A percentile compares a stretch with the other conserved stretches of the same genome.
Evolutionary conservation across 169 alveolate species (phyloP).

Genomic region (Plasmodium gallinaceum): DNA sequence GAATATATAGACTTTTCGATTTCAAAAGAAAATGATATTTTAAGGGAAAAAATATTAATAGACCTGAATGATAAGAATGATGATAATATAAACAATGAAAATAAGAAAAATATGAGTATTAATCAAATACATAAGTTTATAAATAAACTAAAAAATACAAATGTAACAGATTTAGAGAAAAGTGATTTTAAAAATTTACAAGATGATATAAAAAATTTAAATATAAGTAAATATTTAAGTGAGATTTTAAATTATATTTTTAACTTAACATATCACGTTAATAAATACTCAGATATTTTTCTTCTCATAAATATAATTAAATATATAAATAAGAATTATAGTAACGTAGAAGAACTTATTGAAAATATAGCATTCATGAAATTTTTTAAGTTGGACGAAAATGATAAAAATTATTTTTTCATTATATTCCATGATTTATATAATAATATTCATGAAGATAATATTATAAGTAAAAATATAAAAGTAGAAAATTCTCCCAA

Average conservation of each 20-base stretch:
- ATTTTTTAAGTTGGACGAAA: constrained; percentile 57
- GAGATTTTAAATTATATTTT: constrained; percentile 46
- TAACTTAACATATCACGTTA: constrained; percentile 28
- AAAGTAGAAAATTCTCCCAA: too few relatives aligned
- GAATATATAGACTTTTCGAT: background rate
- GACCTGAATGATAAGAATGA: background rate
- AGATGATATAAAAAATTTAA: constrained; percentile 54
- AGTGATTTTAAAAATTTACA: constrained; percentile 19
- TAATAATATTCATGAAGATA: constrained; percentile 20
- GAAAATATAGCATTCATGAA: constrained; percentile 24
- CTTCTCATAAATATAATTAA: constrained; percentile 27
- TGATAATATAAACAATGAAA: background rate
- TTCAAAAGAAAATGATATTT: constrained; percentile 31
- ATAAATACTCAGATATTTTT: constrained; percentile 50
- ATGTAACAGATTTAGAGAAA: constrained; percentile 26
- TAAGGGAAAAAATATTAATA: constrained; percentile 13
- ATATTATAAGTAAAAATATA: background rate
- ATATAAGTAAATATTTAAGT: constrained; percentile 52
- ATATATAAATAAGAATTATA: constrained; percentile 23
- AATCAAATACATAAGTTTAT: constrained; percentile 70
- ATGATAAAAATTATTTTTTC: constrained; percentile 56
- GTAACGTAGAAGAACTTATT: constrained; percentile 29
- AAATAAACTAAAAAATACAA: constrained; percentile 53
- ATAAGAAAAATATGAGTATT: constrained; percentile 43
- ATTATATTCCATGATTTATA: constrained; percentile 49